A percentile compares a stretch with the other conserved stretches of the same genome.
phyloP scores from a whole-genome alignment of 78 protist genomes.

The Speleostelium caveatum region DNA sequence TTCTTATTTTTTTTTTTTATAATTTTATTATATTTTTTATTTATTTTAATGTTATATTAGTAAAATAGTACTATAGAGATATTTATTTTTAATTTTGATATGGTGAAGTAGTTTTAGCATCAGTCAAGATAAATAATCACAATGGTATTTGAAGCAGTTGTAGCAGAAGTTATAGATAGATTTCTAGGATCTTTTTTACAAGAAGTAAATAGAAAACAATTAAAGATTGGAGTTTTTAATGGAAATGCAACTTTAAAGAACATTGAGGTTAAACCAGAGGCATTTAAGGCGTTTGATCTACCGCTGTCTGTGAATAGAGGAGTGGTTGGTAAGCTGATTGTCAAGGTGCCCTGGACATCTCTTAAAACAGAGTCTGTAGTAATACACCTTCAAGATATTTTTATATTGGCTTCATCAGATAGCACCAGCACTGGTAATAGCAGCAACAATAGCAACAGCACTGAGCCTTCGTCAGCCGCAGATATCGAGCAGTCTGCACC shows the following conservation, averaged over 20 bases:
- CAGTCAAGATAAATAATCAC: neutral
- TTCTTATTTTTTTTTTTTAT: too few species aligned
- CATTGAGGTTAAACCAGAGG: conserved; percentile 71
- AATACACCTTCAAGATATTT: conserved; percentile 58
- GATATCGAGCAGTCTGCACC: neutral
- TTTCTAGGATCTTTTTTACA: conserved; percentile 59
- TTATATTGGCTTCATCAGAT: conserved; percentile 49
- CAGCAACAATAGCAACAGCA: neutral
- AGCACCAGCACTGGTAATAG: neutral
- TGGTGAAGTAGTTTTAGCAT: too few species aligned
- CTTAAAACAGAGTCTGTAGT: conserved; percentile 62
- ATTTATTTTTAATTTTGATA: too few species aligned
- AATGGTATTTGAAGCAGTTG: conserved; percentile 64
- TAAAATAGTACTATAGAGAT: too few species aligned
- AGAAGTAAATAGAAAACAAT: conserved; percentile 65
- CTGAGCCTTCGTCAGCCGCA: neutral
- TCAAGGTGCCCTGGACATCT: conserved; percentile 67
- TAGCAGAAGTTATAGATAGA: conserved; percentile 76
- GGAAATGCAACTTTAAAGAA: conserved; percentile 65
- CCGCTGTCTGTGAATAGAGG: conserved; percentile 63
- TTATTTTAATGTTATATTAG: too few species aligned
- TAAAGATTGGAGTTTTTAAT: conserved; percentile 60
- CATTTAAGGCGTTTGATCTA: conserved; percentile 61
- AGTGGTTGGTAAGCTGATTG: conserved; percentile 36
- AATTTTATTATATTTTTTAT: too few species aligned